Evolutionary conservation across 1,284 basidiomycete species (phyloP).

Genomic region (Sphagnurus paluster): DNA sequence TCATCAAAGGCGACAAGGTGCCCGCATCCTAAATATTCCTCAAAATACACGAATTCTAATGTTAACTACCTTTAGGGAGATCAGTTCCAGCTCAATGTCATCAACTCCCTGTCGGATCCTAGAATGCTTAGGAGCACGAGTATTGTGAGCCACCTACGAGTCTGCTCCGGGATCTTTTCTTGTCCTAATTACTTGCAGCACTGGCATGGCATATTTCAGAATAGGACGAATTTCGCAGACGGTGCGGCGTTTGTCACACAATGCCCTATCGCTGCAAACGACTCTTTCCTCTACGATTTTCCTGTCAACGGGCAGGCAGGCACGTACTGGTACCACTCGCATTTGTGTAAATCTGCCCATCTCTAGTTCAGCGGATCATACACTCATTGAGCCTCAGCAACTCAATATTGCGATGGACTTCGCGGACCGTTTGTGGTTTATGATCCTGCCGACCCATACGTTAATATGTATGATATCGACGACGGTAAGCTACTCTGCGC

Average conservation of each 20-base stretch:
- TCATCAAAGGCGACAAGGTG: slow-evolving; percentile 27
- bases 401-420: not conserved
- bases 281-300: slow-evolving; percentile 33
- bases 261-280: slow-evolving; percentile 29
- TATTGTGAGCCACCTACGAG: slow-evolving; percentile 29
- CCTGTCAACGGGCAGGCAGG: slow-evolving; percentile 32
- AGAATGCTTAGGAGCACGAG: slow-evolving; percentile 34
- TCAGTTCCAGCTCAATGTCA: slow-evolving; percentile 31
- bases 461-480: not conserved
- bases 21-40: too few species aligned
- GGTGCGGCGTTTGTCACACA: slow-evolving; percentile 38
- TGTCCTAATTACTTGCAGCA: slow-evolving; percentile 23
- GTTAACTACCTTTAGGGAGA: slow-evolving; percentile 18
- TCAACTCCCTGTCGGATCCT: slow-evolving; percentile 28
- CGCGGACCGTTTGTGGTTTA: not conserved
- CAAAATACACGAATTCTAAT: not conserved
- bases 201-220: slow-evolving; percentile 37
- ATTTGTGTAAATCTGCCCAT: slow-evolving; percentile 30
- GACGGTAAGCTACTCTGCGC: not conserved
- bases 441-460: not conserved
- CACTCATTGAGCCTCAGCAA: not conserved
- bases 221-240: slow-evolving; percentile 34
- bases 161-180: not conserved
- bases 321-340: slow-evolving; percentile 48
- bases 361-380: not conserved